phyloP scores from a whole-genome alignment of 2,329 filamentous ascomycete species.

The Dryadomyces sulphureus region DNA sequence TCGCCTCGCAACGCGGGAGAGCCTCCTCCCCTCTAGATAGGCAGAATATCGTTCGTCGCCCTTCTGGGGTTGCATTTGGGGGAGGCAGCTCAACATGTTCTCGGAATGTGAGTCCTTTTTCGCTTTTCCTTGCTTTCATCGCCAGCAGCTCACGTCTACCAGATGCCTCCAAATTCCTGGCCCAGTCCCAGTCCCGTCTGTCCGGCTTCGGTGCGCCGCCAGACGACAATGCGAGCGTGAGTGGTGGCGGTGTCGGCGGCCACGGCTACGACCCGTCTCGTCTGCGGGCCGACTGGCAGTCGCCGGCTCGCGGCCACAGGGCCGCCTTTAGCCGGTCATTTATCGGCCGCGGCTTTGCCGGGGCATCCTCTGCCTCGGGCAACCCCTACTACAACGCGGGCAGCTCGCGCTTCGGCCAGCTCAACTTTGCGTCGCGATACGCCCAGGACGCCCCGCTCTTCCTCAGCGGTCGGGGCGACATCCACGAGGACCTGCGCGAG shows the following conservation, averaged over 20 bases:
- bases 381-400: slow-evolving; percentile 62
- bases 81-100: slow-evolving; percentile 44
- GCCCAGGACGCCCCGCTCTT: slow-evolving; percentile 81
- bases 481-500: slow-evolving; percentile 51
- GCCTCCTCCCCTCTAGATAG: neutral
- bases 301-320: slow-evolving; percentile 15
- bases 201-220: slow-evolving; percentile 49
- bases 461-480: slow-evolving; percentile 79
- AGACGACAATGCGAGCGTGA: slow-evolving; percentile 21
- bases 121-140: neutral
- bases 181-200: slow-evolving; percentile 87
- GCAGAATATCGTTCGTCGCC: slow-evolving; percentile 1
- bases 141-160: slow-evolving; percentile 2
- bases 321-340: slow-evolving; percentile 26
- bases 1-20: neutral
- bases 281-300: slow-evolving; percentile 21
- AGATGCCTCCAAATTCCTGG: slow-evolving; percentile 95
- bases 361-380: slow-evolving; percentile 23
- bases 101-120: slow-evolving; percentile 63
- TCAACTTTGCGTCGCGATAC: slow-evolving; percentile 63
- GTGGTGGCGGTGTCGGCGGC: no score
- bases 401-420: slow-evolving; percentile 56
- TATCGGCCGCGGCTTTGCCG: slow-evolving; percentile 20
- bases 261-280: slow-evolving; percentile 12
- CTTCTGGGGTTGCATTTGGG: slow-evolving; percentile 6